Conservation (phyloP, 2,329 filamentous ascomycete genomes). For the Colletotrichum tanaceti region DNA sequence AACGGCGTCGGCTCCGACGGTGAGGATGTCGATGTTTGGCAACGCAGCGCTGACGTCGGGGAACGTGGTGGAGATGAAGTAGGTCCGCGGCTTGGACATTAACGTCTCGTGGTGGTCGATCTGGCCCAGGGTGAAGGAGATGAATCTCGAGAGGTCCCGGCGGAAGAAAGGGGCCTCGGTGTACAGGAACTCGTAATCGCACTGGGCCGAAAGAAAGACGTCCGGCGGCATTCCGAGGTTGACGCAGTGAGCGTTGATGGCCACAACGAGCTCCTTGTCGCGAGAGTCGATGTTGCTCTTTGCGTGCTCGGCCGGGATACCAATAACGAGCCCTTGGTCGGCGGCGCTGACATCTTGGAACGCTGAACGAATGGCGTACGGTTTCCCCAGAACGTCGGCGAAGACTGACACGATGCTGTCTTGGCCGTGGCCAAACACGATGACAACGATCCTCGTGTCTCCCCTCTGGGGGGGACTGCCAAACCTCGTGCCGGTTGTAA, state of each 20-base stretch:
- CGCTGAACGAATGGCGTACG: slow-evolving; percentile 68
- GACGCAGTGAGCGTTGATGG: slow-evolving; percentile 82
- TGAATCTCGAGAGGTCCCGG: slow-evolving; percentile 80
- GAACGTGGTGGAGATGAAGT: slow-evolving; percentile 89
- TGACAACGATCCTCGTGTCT: slow-evolving; percentile 69
- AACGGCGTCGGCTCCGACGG: slow-evolving; percentile 86
- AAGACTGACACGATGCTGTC: slow-evolving; percentile 80
- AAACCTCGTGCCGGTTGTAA: slow-evolving; percentile 54
- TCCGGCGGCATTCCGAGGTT: slow-evolving; percentile 78
- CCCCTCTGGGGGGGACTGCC: slow-evolving; percentile 62
- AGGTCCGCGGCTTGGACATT: slow-evolving; percentile 81
- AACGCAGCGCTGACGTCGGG: slow-evolving; percentile 85
- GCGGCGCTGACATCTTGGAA: slow-evolving; percentile 65
- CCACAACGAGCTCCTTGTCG: slow-evolving; percentile 68
- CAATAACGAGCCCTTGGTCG: slow-evolving; percentile 74
- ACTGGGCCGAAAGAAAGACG: slow-evolving; percentile 70
- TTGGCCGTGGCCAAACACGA: slow-evolving; percentile 78
- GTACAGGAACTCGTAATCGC: slow-evolving; percentile 90
- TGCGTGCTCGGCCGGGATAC: slow-evolving; percentile 69
- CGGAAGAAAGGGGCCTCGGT: slow-evolving; percentile 77
- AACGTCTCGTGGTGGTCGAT: slow-evolving; percentile 81
- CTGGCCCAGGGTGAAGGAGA: slow-evolving; percentile 83
- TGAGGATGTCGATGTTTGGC: slow-evolving; percentile 87
- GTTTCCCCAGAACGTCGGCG: slow-evolving; percentile 82
- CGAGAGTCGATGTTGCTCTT: slow-evolving; percentile 68